A percentile compares a stretch with the other conserved stretches of the same genome.
These are phyloP conservation scores for Metarhizium guizhouense DNA, from an alignment of 2,329 filamentous ascomycete genomes.

Conservation along the genomic window DNA sequence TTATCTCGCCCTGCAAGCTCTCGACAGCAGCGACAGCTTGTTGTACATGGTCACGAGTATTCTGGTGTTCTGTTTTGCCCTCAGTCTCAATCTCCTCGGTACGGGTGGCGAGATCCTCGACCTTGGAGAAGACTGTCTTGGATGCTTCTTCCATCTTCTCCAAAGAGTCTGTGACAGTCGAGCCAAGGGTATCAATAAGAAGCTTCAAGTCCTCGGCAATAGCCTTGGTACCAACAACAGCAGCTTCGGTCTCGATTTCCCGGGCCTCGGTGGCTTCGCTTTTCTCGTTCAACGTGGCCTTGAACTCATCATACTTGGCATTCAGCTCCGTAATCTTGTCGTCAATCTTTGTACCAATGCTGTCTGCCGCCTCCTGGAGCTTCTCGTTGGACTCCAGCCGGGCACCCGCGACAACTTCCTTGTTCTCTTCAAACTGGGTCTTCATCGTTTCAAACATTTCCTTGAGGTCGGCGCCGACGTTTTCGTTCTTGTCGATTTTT, in stretches of 20 bases:
- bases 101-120: slow-evolving; percentile 69
- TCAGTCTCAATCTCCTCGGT: slow-evolving; percentile 68
- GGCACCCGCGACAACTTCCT: slow-evolving; percentile 66
- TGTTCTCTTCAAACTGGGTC: slow-evolving; percentile 78
- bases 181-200: slow-evolving; percentile 76
- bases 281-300: slow-evolving; percentile 64
- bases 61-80: slow-evolving; percentile 68
- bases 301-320: slow-evolving; percentile 80
- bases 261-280: slow-evolving; percentile 65
- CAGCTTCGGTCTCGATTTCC: slow-evolving; percentile 62
- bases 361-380: slow-evolving; percentile 49
- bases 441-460: slow-evolving; percentile 69
- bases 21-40: slow-evolving; percentile 66
- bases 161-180: slow-evolving; percentile 69
- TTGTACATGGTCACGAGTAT: slow-evolving; percentile 72
- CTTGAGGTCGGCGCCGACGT: slow-evolving; percentile 53
- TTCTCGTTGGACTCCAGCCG: slow-evolving; percentile 82
- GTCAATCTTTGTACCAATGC: slow-evolving; percentile 46
- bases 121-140: slow-evolving; percentile 73
- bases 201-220: slow-evolving; percentile 82
- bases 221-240: slow-evolving; percentile 65
- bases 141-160: slow-evolving; percentile 84
- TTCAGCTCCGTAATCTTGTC: slow-evolving; percentile 68
- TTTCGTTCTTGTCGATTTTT: slow-evolving; percentile 48
- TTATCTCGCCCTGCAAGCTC: slow-evolving; percentile 67